Evolutionary conservation across 1,284 basidiomycete species (phyloP).

Genomic region (Sporisorium exsertum): DNA sequence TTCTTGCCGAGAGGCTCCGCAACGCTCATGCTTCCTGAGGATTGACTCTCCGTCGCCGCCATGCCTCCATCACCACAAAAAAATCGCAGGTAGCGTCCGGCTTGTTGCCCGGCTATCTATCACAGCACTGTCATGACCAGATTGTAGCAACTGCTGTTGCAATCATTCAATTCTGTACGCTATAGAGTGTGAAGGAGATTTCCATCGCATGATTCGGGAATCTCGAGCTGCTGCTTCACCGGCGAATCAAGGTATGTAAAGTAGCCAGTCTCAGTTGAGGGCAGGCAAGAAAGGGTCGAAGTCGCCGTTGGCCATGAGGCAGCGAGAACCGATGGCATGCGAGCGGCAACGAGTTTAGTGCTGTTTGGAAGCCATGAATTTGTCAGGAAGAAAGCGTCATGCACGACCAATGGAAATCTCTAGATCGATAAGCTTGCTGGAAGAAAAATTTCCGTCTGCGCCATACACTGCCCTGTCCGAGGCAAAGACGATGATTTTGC

Average conservation of each 20-base stretch:
- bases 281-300: not conserved
- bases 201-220: not conserved
- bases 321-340: constrained; percentile 8
- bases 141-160: not conserved
- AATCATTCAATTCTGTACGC: not conserved
- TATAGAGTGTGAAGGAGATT: not conserved
- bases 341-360: constrained; percentile 7
- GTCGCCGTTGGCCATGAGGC: constrained; percentile 13
- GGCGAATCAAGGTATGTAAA: not conserved
- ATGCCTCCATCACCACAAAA: not conserved
- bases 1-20: constrained; percentile 26
- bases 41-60: no score
- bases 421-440: constrained; percentile 32
- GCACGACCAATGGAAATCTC: constrained; percentile 12
- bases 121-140: not conserved
- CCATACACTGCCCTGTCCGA: not conserved
- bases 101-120: not conserved
- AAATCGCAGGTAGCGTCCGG: no score
- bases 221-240: constrained; percentile 4
- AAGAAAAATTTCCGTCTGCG: not conserved
- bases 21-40: not conserved
- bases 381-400: constrained; percentile 3
- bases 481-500: not conserved
- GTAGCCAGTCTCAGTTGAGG: not conserved
- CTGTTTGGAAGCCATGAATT: constrained; percentile 3